Evolutionary conservation across 2,329 filamentous ascomycete genomes (phyloP), one percentile per base, ranked within the genome.

Genomic region (Chalaropsis thielavioides): DNA sequence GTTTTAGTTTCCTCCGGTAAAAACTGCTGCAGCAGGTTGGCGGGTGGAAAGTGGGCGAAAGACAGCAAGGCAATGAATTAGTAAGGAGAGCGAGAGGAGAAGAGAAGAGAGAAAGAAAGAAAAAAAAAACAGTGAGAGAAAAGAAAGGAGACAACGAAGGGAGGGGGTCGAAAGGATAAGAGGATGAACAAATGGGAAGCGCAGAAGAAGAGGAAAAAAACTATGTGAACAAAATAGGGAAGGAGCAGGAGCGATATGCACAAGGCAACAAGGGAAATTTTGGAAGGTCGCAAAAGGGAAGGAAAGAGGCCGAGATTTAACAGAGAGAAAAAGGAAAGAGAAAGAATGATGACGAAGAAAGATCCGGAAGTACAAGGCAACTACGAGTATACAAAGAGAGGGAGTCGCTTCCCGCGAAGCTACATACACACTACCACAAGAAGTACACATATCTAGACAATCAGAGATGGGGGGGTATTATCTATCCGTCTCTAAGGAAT

Each of bases 111-210:
- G 17, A 46, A 35, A 11, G 8, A 61, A 31, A 6, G 31, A 6
- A 31, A 31, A 31, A 31, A 31, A 31, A 3, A 3, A 31, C 6
- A 31, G 31, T 31, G 31, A 61, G 31, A 61, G 35, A 41, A 31
- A 61, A 41, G n/a, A 43, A 44, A 27, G 31, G 59, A 61, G 59
- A 61, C 35, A 61, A 41, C 59, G 41, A 41, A 22, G 44, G 38
- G 35, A 38, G 59, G 22, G 59, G n/a, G 40, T 24, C 17, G 54
- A 24, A 56, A 19, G 59, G 19, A 66, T 66, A 65, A 56, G 62
- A 67, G 64, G 66, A 40, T 66, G 66, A 64, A 66, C 27, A 63
- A 58, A 61, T 62, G 46, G 63, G 54, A 61, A 66, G 38, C 49
- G 65, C n/a, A 19, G 40, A 59, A 38, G 22, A 40, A 67, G 43